Percentiles rank a stretch among this genome's conserved stretches.
phyloP scores from a whole-genome alignment of 2,329 filamentous ascomycete species.

The Cladosporium oxysporum region DNA sequence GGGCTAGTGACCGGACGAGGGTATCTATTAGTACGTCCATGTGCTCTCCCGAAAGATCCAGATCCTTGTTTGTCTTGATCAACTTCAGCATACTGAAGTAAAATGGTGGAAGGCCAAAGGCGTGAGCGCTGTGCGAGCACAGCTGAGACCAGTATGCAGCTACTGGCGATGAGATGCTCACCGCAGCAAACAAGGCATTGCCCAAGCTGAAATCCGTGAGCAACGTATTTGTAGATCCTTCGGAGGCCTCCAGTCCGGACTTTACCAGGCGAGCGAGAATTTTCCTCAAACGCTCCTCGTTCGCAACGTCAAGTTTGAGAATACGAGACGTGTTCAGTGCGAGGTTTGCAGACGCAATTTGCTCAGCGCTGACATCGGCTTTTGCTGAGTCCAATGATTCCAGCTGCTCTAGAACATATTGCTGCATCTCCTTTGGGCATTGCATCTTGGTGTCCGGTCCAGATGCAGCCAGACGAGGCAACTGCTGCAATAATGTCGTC shows the following conservation, averaged over 20 bases:
- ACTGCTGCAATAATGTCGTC: constrained; percentile 10
- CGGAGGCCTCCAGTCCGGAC: constrained; percentile 2
- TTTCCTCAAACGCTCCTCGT: constrained; percentile 2
- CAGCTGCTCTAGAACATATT: constrained; percentile 14
- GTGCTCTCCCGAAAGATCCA: constrained; percentile 40
- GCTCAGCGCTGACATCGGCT: not conserved
- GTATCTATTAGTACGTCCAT: constrained; percentile 64
- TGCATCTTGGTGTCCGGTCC: constrained; percentile 16
- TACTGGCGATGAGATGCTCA: constrained; percentile 12
- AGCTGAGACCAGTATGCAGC: constrained; percentile 6
- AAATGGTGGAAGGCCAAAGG: constrained; percentile 27
- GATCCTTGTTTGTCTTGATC: constrained; percentile 18
- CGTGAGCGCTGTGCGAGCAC: constrained; percentile 12
- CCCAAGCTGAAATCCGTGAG: constrained; percentile 18
- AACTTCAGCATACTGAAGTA: constrained; percentile 33
- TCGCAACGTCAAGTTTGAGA: constrained; percentile 6
- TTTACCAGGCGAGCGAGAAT: constrained; percentile 7
- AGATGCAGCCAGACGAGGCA: constrained; percentile 16
- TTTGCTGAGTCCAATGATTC: not conserved
- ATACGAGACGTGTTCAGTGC: constrained; percentile 12
- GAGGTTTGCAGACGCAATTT: constrained; percentile 13
- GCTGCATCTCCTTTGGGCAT: constrained; percentile 18
- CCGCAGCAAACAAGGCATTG: constrained; percentile 13
- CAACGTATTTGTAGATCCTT: not conserved
- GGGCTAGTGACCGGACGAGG: constrained; percentile 72